Conservation (phyloP, 2,329 filamentous ascomycete species). For the Cladosporium sp. region DNA sequence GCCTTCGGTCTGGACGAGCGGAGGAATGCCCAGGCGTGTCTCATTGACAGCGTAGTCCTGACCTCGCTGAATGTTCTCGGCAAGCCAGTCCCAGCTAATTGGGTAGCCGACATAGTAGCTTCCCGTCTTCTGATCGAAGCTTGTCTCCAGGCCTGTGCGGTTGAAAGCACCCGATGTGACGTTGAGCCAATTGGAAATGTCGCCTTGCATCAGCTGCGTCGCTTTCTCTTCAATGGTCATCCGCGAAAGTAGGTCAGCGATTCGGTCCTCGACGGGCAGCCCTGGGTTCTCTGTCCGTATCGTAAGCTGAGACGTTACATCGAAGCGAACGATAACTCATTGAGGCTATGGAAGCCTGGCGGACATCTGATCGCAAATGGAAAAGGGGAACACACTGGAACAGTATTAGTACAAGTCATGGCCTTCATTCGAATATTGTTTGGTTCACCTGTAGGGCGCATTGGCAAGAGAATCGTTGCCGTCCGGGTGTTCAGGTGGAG, state of each 20-base stretch:
- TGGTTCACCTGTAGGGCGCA: slow-evolving; percentile 29
- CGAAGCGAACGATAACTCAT: background rate
- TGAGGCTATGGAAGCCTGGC: background rate
- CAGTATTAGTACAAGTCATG: background rate
- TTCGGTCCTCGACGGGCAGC: slow-evolving; percentile 56
- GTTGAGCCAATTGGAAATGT: slow-evolving; percentile 69
- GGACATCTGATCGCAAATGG: too few relatives aligned
- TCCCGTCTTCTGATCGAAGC: slow-evolving; percentile 60
- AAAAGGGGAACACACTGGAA: background rate
- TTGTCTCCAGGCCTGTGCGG: slow-evolving; percentile 58
- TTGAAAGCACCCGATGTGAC: slow-evolving; percentile 62
- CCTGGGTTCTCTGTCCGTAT: slow-evolving; percentile 55
- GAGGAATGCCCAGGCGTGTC: slow-evolving; percentile 63
- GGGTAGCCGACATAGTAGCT: slow-evolving; percentile 67
- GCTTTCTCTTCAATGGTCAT: slow-evolving; percentile 74
- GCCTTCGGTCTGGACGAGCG: slow-evolving; percentile 66
- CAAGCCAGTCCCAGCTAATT: slow-evolving; percentile 57
- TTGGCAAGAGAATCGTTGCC: slow-evolving; percentile 27
- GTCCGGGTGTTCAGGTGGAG: background rate
- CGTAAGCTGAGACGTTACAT: background rate
- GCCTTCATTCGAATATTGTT: background rate
- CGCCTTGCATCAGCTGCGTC: slow-evolving; percentile 57
- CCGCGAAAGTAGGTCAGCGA: slow-evolving; percentile 60
- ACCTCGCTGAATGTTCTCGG: slow-evolving; percentile 55
- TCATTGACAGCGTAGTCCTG: slow-evolving; percentile 65